Evolutionary conservation across 352 stramenopile genomes (phyloP).

Genomic region (Phytopythium vexans): DNA sequence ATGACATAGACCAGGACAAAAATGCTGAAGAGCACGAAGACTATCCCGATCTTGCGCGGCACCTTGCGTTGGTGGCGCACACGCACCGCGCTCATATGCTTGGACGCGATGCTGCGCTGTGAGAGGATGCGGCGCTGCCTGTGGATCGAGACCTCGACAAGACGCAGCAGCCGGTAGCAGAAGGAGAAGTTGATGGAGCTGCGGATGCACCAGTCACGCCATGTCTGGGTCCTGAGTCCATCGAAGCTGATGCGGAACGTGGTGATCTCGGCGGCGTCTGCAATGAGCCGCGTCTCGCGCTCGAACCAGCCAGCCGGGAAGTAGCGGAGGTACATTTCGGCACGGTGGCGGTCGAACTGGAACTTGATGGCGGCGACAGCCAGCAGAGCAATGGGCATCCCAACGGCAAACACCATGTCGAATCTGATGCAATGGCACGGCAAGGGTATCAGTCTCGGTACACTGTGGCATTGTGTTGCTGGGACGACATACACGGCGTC

Average conservation of each 20-base stretch:
- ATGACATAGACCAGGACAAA: constrained; percentile 13
- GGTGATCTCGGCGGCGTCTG: constrained; percentile 17
- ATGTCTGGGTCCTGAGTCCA: constrained; percentile 20
- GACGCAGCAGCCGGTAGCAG: constrained; percentile 27
- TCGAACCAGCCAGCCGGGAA: constrained; percentile 29
- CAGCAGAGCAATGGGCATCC: constrained; percentile 19
- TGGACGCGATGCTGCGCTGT: not conserved
- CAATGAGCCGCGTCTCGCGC: constrained; percentile 13
- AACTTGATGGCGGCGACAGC: constrained; percentile 14
- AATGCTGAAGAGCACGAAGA: constrained; percentile 11
- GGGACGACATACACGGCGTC: constrained; percentile 14
- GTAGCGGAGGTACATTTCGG: constrained; percentile 13
- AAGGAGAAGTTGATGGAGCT: constrained; percentile 32
- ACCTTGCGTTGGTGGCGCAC: constrained; percentile 5
- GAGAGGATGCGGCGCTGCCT: not conserved
- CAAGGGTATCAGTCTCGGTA: not conserved
- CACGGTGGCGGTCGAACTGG: constrained; percentile 17
- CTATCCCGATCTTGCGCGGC: constrained; percentile 4
- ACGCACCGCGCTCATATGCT: not conserved
- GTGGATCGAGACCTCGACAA: constrained; percentile 16
- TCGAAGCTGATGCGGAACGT: constrained; percentile 26
- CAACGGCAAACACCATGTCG: constrained; percentile 22
- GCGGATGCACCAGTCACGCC: constrained; percentile 15
- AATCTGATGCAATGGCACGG: constrained; percentile 10
- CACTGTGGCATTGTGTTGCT: not conserved